These are phyloP conservation scores for Wallacemonas sp. DNA, from an alignment of 208 protist genomes.

Conservation along the genomic window DNA sequence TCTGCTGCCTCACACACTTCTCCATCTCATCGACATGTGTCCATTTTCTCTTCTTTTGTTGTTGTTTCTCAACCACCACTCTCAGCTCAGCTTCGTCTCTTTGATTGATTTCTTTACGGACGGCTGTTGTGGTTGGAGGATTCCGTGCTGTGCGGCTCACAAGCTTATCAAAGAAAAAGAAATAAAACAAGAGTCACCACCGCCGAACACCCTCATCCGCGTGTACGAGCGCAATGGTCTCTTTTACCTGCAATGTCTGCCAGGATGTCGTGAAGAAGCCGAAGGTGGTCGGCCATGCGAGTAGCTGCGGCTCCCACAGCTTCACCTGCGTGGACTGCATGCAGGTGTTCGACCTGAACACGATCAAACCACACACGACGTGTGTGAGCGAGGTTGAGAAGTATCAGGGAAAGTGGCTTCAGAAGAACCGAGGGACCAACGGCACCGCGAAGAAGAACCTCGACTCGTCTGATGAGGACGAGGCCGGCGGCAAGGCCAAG, in stretches of 20 bases:
- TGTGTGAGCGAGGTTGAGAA: slow-evolving; percentile 86
- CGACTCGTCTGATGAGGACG: slow-evolving; percentile 17
- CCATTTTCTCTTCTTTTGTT: slow-evolving; percentile 6
- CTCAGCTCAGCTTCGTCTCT: slow-evolving; percentile 10
- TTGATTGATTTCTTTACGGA: not conserved
- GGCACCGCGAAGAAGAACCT: slow-evolving; percentile 9
- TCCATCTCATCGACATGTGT: not conserved
- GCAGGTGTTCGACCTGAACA: slow-evolving; percentile 66
- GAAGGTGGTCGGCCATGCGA: slow-evolving; percentile 68
- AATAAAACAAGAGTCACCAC: not conserved
- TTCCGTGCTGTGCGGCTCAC: not conserved
- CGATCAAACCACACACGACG: slow-evolving; percentile 75
- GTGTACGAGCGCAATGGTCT: slow-evolving; percentile 58
- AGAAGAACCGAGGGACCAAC: slow-evolving; percentile 25
- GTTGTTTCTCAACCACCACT: not conserved
- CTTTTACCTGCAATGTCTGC: slow-evolving; percentile 83
- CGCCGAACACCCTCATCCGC: not conserved
- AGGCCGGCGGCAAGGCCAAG: slow-evolving; percentile 5
- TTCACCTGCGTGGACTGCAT: slow-evolving; percentile 93
- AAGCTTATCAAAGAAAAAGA: slow-evolving; percentile 21
- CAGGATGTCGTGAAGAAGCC: slow-evolving; percentile 92
- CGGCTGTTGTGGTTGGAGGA: slow-evolving; percentile 1
- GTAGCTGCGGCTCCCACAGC: slow-evolving; percentile 39
- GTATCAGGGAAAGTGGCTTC: slow-evolving; percentile 83
- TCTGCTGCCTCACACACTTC: no score